Base-by-base conservation (phyloP, 1,139 yeast species). In the Hemisphaericaspora lyxosophila region DNA sequence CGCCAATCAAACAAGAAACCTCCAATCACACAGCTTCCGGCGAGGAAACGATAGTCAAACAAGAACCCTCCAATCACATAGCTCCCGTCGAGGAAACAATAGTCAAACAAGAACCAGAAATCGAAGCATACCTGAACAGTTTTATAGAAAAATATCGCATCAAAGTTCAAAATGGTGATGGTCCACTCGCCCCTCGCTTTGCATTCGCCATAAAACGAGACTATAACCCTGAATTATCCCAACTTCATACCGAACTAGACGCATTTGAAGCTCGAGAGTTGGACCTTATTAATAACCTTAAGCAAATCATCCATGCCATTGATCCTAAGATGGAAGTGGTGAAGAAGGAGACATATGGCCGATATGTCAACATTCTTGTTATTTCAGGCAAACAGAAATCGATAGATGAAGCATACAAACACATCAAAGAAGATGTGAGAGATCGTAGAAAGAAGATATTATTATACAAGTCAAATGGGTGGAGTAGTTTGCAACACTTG, bases 201-300 rank as follows among this genome's bases (percentile, higher is more conserved):
- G 33, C 36, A 12, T 69, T 67, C 44, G 44, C 59, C 2, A 59
- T 70, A 2, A 55, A 55, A 30, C 51, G 54, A 29, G 62, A 62
- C 32, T 62, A 63, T 37, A 62, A 60, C 22, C 38, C 48, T 3
- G 51, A 43, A 8, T 50, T 77, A 7, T 19, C 37, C 2, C 35
- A 38, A 1, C 53, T 62, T 1, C 81, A 76, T 50, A 35, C 50
- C 0, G 56, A 61, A 5, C 59, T 78, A 15, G 61, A 60, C 4
- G 27, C 23, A 0, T 47, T 73, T 4, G 47, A 60, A 18, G 34
- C 39, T 0, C 36, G 59, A 8, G 75, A 70, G 40, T 26, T 40
- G 0, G 30, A 28, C 0, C 38, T 67, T 5, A 40, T 63, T n/a
- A 28, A 38, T 0, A 36, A 45, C 0, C 44, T 75, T 2, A 51